phyloP scores from a whole-genome alignment of 768 basidiomycete genomes.

The Pisolithus albus region DNA sequence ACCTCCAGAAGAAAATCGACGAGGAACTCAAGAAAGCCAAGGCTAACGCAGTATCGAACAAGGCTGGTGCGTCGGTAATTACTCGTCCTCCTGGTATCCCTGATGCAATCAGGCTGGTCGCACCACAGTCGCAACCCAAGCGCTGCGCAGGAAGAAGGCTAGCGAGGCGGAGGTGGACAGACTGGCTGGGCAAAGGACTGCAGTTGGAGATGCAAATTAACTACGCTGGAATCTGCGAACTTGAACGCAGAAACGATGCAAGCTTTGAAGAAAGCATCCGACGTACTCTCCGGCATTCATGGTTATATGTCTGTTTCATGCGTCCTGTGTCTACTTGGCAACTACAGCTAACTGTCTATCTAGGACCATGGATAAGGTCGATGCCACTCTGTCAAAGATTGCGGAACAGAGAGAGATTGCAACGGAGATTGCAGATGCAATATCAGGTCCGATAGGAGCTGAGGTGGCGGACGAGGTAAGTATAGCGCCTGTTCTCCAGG shows the following conservation, averaged over 20 bases:
- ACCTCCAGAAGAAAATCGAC: constrained; percentile 93
- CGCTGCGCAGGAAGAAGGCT: constrained; percentile 89
- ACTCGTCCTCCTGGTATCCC: not conserved
- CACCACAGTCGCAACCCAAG: constrained; percentile 71
- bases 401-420: constrained; percentile 89
- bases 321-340: not conserved
- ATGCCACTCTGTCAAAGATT: constrained; percentile 79
- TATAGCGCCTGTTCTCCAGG: constrained; percentile 5
- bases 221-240: constrained; percentile 94
- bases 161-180: constrained; percentile 82
- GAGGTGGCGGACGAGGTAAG: constrained; percentile 66
- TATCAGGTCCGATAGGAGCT: constrained; percentile 63
- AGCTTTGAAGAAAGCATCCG: constrained; percentile 93
- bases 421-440: constrained; percentile 85
- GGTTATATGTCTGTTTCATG: constrained; percentile 66
- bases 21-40: constrained; percentile 89
- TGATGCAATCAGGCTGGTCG: constrained; percentile 7
- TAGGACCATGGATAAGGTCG: constrained; percentile 85
- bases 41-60: constrained; percentile 90
- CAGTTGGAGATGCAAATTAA: constrained; percentile 96
- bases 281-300: constrained; percentile 86
- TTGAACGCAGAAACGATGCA: constrained; percentile 96
- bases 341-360: constrained; percentile 2
- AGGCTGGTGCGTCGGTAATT: constrained; percentile 61
- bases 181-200: constrained; percentile 71